Percentiles rank a stretch among this genome's conserved stretches.
Evolutionary conservation across 2,329 filamentous ascomycete species (phyloP).

Genomic region (Colletotrichum sp.): DNA sequence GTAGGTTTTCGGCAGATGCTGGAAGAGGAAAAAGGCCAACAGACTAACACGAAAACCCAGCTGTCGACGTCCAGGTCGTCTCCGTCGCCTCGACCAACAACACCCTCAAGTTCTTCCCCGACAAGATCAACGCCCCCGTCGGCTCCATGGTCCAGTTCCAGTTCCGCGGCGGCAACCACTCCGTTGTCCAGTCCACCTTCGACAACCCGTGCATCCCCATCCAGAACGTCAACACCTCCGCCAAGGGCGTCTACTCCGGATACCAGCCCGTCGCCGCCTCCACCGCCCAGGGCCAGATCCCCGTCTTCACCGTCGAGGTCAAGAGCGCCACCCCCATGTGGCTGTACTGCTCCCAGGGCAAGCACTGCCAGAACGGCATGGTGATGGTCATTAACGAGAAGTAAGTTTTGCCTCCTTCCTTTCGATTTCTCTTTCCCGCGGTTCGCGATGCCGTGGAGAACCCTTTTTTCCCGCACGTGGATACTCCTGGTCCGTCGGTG

Average conservation of each 20-base stretch:
- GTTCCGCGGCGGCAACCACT: slow-evolving; percentile 75
- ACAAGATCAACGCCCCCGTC: slow-evolving; percentile 65
- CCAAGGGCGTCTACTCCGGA: slow-evolving; percentile 69
- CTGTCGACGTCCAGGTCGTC: slow-evolving; percentile 63
- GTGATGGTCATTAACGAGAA: slow-evolving; percentile 78
- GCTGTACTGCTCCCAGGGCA: slow-evolving; percentile 78
- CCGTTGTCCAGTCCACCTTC: slow-evolving; percentile 79
- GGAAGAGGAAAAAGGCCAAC: background rate
- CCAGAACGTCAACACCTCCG: slow-evolving; percentile 52
- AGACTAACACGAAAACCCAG: slow-evolving; percentile 26
- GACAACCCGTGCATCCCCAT: slow-evolving; percentile 73
- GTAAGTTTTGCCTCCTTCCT: too few species aligned
- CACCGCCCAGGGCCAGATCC: slow-evolving; percentile 53
- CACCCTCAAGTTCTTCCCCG: slow-evolving; percentile 67
- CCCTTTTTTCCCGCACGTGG: background rate
- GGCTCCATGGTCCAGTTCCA: slow-evolving; percentile 73
- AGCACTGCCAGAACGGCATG: slow-evolving; percentile 80
- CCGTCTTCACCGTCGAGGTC: slow-evolving; percentile 75
- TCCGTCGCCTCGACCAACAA: slow-evolving; percentile 64
- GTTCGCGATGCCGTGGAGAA: background rate
- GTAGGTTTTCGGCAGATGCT: slow-evolving; percentile 32
- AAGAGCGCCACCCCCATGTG: slow-evolving; percentile 75
- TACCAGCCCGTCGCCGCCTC: slow-evolving; percentile 68
- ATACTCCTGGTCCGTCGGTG: background rate
- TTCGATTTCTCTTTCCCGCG: background rate